phyloP scores from a whole-genome alignment of 352 stramenopile genomes.

The Pythium brachiatum region DNA sequence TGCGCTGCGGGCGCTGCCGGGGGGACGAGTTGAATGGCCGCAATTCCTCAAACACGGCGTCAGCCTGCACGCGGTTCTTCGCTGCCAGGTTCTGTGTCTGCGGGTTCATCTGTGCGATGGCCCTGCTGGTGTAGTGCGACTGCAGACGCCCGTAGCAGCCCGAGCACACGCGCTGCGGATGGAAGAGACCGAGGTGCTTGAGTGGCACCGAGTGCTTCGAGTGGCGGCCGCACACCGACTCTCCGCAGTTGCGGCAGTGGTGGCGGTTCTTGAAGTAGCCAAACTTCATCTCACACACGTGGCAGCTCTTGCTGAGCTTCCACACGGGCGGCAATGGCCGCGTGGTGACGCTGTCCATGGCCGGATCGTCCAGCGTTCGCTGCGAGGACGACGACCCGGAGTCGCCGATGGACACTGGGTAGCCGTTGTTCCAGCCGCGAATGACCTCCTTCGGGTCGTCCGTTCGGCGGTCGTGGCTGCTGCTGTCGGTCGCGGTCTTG shows the following conservation, averaged over 20 bases:
- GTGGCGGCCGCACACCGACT: conserved; percentile 75
- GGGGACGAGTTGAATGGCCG: conserved; percentile 6
- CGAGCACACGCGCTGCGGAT: conserved; percentile 65
- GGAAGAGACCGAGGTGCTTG: conserved; percentile 51
- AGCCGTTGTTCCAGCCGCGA: conserved; percentile 17
- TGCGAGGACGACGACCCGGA: conserved; percentile 23
- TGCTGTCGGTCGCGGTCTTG: neutral
- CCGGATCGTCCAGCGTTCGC: conserved; percentile 20
- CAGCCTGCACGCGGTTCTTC: neutral
- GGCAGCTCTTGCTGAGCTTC: conserved; percentile 56
- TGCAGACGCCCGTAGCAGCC: conserved; percentile 59
- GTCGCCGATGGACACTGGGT: conserved; percentile 25
- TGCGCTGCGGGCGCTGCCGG: conserved; percentile 3
- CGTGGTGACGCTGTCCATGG: conserved; percentile 4
- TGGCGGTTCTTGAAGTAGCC: conserved; percentile 74
- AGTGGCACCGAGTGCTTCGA: conserved; percentile 58
- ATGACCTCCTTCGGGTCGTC: conserved; percentile 19
- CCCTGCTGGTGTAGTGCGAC: conserved; percentile 41
- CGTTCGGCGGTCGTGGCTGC: conserved; percentile 17
- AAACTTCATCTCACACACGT: conserved; percentile 71
- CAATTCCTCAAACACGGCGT: conserved; percentile 8
- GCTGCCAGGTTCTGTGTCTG: neutral
- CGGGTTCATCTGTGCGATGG: conserved; percentile 23
- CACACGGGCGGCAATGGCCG: conserved; percentile 36
- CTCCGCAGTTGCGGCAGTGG: conserved; percentile 80